phyloP scores from a whole-genome alignment of 257 asterid species.

The Przewalskia tangutica region DNA sequence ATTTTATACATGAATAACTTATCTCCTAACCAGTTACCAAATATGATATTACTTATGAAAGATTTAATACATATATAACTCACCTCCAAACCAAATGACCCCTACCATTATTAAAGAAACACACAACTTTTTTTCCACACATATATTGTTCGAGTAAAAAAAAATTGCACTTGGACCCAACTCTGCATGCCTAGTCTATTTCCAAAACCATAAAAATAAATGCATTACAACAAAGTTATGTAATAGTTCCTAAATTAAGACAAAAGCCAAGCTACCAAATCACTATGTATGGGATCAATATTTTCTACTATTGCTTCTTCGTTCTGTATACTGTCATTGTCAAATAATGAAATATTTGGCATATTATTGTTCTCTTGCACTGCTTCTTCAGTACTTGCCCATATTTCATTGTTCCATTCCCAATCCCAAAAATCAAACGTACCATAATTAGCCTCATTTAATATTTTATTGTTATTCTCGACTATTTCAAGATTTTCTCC shows the following conservation, averaged over 20 bases:
- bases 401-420: slow-evolving; percentile 11
- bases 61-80: too few relatives aligned
- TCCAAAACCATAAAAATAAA: neutral
- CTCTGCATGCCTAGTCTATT: neutral
- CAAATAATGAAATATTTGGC: neutral
- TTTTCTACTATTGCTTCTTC: neutral
- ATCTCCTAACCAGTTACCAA: too few relatives aligned
- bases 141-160: neutral
- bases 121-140: neutral
- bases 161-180: neutral
- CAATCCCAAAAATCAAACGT: slow-evolving; percentile 13
- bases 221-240: neutral
- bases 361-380: slow-evolving; percentile 9
- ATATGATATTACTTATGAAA: too few relatives aligned
- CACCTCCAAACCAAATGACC: too few relatives aligned
- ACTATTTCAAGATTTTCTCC: slow-evolving; percentile 2
- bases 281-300: slow-evolving; percentile 14
- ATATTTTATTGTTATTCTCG: neutral
- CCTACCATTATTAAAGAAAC: too few relatives aligned
- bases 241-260: slow-evolving; percentile 15
- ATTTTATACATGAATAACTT: too few relatives aligned
- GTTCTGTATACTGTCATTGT: neutral
- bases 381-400: neutral
- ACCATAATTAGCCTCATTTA: neutral
- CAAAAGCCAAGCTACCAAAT: slow-evolving; percentile 46